Evolutionary conservation across 768 basidiomycete genomes (phyloP), one percentile per base, ranked within the genome.

Genomic region (Neoboletus brunneissimus): DNA sequence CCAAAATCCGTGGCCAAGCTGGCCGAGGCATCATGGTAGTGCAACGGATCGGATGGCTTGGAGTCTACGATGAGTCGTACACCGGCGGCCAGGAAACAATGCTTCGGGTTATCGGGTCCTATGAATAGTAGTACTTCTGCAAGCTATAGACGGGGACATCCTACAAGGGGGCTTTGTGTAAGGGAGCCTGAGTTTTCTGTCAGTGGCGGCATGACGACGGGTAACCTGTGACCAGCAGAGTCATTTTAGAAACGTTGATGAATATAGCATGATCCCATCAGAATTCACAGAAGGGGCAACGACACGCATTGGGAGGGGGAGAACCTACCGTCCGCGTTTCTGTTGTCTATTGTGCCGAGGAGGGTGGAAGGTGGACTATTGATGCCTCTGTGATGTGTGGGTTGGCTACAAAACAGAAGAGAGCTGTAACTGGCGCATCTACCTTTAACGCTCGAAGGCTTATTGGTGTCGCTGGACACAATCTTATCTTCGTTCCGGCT

Each of bases 1-100:
- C 72, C 75, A 76, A 27, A 81, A 58, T 3, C 70, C 77, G 5
- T 66, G 67, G 5, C 72, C 74, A 2, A 79, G 74, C 55, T 77
- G 73, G 3, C 76, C 76, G 16, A 49, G 63, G 18, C 4, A 37
- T 41, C 59, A 66, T 68, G 44, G 16, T 12, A 18, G 43, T 23
- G 35, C 7, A 22, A 38, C 4, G 37, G 12, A n/a, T 4, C 3
- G n/a, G 13, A 15, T 1, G 8, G 5, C 6, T n/a, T 20, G 20
- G 40, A 23, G 22, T 51, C 2, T 23, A 35, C 25, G 16, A 31
- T 23, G n/a, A n/a, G 41, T 31, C 23, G 12, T 5, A 20, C 29
- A 25, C n/a, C 11, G 23, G 32, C 25, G 15, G 23, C 15, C 35
- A 10, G 25, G 23, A 11, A 42, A 27, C 0, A 31, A 32, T n/a